These are phyloP conservation scores for Athelia psychrophila DNA, from an alignment of 1,284 basidiomycete genomes.

Conservation along the genomic window DNA sequence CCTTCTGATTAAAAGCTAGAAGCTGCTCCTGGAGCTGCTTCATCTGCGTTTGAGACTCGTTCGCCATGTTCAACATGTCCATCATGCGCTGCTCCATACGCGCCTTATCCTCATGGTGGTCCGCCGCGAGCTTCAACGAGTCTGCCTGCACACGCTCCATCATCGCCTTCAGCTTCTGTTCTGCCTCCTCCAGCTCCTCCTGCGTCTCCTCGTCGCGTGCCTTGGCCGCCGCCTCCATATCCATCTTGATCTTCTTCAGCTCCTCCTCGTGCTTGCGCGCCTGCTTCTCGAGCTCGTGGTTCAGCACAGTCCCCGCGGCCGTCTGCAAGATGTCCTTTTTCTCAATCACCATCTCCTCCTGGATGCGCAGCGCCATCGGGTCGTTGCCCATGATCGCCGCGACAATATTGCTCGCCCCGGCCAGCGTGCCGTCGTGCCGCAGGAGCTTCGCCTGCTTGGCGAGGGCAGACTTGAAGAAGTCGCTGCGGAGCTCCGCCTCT, in stretches of 20 bases:
- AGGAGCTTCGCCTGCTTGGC: too few species aligned
- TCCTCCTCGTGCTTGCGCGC: conserved; percentile 35
- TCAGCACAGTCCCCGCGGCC: conserved; percentile 28
- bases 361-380: conserved; percentile 23
- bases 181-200: conserved; percentile 19
- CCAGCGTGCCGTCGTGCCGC: too few species aligned
- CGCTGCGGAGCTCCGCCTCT: conserved; percentile 34
- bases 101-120: conserved; percentile 7
- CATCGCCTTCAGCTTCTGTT: conserved; percentile 10
- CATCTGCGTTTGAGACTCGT: too few species aligned
- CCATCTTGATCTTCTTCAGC: conserved; percentile 21
- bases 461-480: conserved; percentile 26
- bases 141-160: conserved; percentile 14
- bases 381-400: conserved; percentile 30
- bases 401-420: conserved; percentile 31
- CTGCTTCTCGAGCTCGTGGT: conserved; percentile 28
- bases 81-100: conserved; percentile 7
- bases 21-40: too few species aligned
- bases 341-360: conserved; percentile 21
- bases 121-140: conserved; percentile 12
- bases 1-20: too few species aligned
- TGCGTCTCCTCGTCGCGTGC: conserved; percentile 14
- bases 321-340: conserved; percentile 34
- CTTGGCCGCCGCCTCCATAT: conserved; percentile 12
- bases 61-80: not conserved